Evolutionary conservation across 139 green algal species (phyloP), one percentile per base, ranked within the genome.

Genomic region (Picocystis salinarum): DNA sequence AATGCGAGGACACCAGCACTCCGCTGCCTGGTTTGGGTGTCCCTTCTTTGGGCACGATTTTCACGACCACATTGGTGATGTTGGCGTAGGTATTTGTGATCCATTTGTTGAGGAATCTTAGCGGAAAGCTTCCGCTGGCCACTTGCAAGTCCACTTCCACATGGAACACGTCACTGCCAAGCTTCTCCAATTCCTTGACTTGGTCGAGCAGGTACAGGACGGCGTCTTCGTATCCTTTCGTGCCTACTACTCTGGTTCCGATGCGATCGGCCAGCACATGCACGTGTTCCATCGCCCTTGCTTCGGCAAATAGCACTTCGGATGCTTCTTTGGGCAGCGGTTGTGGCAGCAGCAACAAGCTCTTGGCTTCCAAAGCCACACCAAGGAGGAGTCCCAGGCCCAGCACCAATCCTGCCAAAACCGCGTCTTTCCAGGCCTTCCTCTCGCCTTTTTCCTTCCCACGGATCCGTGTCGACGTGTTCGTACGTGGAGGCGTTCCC

Each of bases 51-150:
- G 62, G 50, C 10, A 39, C 40, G 23, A 79, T 46, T 17, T 29
- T 25, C 29, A 78, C 23, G 3, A 71, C 50, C 2, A 82, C 34
- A 28, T 74, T 75, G 27, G 52, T 64, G 26, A 81, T 46, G 37
- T 62, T 62, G n/a, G 48, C 34, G 53, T 79, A 81, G 3, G 55
- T 58, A 28, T 81, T 81, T 22, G 66, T 59, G 24, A 81, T 50
- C 20, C 24, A 20, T 7, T 42, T 22, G 6, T 42, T 20, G 36
- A 20, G 25, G 36, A 42, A 42, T 6, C 12, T 22, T 22, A 42
- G 24, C 7, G 24, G 24, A 42, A 42, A 20, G 6, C 20, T 22
- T 20, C 36, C 36, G 7, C 7, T 42, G 25, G 9, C 36, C 7
- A 6, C 7, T 22, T 42, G 36, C 36, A 42, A 6, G 36, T 42